Evolutionary conservation across 1,284 basidiomycete species (phyloP), one percentile per base, ranked within the genome.

Genomic region (Lignosus rhinocerotis): DNA sequence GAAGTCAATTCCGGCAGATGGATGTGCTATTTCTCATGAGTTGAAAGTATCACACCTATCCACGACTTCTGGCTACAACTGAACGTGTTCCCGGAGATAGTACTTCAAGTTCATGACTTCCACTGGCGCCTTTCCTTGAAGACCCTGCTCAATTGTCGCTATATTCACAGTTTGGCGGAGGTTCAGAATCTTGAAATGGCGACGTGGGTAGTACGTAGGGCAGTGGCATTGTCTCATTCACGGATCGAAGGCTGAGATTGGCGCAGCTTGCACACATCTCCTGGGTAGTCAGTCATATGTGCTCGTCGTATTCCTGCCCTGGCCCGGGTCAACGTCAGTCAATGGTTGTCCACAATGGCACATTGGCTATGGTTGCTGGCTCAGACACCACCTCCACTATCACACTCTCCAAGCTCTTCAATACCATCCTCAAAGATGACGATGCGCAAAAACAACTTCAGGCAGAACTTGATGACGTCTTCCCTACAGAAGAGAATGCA

Each of bases 21-120:
- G 69, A 53, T 77, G 11, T 68, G 69, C 45, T 75, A 61, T 51
- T 78, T 72, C 54, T 60, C 73, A 74, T 76, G 32, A 49, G 36
- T 39, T 6, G 14, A 14, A 7, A 6, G 41, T 39, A 25, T 17
- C 31, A 51, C 31, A 43, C 21, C 10, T 47, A 21, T 47, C 19
- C 30, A 11, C 9, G 11, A 16, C 8, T 48, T 21, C 19, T 36
- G 30, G 4, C 36, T 38, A 19, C 21, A 30, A 31, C 17, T 10
- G 19, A 12, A 30, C 25, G 2, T 44, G 55, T 30, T 10, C 14
- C 36, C 17, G 51, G 14, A 75, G 75, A 6, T 73, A 72, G 52
- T n/a, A n/a, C n/a, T n/a, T n/a, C n/a, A n/a, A n/a, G n/a, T n/a
- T n/a, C n/a, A n/a, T n/a, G 77, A 78, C 56, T 71, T 76, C 53